These are phyloP conservation scores for Xanthoceras sorbifolium DNA, from an alignment of 345 rosid genomes.

Conservation along the genomic window DNA sequence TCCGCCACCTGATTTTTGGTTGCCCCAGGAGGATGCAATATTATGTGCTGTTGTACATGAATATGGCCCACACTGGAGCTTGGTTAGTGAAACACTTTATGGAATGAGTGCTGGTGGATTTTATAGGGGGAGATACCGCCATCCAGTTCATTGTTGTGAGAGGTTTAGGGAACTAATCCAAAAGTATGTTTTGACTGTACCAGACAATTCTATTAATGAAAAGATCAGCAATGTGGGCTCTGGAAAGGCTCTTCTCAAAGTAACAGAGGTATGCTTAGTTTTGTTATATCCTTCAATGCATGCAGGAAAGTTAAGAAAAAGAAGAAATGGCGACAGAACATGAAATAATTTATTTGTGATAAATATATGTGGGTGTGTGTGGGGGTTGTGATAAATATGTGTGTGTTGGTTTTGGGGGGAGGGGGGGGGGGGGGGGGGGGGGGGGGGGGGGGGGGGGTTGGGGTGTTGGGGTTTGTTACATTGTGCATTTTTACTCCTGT, in stretches of 20 bases:
- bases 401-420: too few relatives aligned
- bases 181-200: slow-evolving; percentile 64
- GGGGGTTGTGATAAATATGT: too few relatives aligned
- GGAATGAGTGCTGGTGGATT: slow-evolving; percentile 96
- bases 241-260: slow-evolving; percentile 90
- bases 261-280: slow-evolving; percentile 78
- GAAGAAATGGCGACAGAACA: not conserved
- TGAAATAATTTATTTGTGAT: slow-evolving; percentile 5
- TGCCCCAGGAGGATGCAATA: slow-evolving; percentile 95
- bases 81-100: slow-evolving; percentile 74
- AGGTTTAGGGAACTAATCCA: slow-evolving; percentile 89
- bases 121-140: slow-evolving; percentile 92
- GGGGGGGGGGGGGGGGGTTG: too few relatives aligned
- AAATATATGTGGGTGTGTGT: not conserved
- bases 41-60: slow-evolving; percentile 98
- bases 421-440: too few relatives aligned
- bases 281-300: not conserved
- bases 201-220: slow-evolving; percentile 66
- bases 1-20: slow-evolving; percentile 91
- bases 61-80: slow-evolving; percentile 92
- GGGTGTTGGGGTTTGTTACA: too few relatives aligned
- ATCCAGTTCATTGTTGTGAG: slow-evolving; percentile 93
- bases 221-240: slow-evolving; percentile 65
- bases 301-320: not conserved
- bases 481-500: not conserved